phyloP scores from a whole-genome alignment of 768 basidiomycete genomes.

The Tulasnella calospora region DNA sequence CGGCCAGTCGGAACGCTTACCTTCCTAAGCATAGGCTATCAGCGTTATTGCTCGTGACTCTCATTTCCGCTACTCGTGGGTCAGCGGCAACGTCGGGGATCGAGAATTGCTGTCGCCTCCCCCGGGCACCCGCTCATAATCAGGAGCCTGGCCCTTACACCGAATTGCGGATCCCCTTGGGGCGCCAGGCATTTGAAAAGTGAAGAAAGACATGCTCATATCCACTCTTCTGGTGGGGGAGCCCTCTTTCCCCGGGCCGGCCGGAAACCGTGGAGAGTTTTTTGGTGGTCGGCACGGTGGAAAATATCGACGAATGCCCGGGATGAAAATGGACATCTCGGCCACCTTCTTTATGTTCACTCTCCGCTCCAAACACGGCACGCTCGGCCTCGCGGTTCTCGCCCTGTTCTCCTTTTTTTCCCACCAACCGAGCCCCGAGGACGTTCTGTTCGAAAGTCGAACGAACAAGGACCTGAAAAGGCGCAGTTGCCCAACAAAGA shows the following conservation, averaged over 20 bases:
- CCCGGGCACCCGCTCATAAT: neutral
- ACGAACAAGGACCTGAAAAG: neutral
- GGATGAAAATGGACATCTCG: neutral
- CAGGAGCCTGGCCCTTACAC: neutral
- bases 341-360: neutral
- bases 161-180: conserved; percentile 2
- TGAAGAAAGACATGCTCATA: neutral
- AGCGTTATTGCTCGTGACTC: neutral
- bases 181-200: neutral
- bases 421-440: neutral
- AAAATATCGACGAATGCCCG: conserved; percentile 6
- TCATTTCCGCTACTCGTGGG: conserved; percentile 8
- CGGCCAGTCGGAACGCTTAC: neutral
- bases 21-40: neutral
- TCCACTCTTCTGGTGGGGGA: neutral
- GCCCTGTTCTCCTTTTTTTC: neutral
- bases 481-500: neutral
- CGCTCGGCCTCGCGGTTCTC: neutral
- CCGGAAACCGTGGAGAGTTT: neutral
- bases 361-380: neutral
- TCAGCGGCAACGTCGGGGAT: neutral
- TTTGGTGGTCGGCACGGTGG: neutral
- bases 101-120: neutral
- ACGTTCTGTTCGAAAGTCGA: neutral
- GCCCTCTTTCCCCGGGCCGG: neutral